A percentile compares a stretch with the other conserved stretches of the same genome.
phyloP scores from a whole-genome alignment of 371 early-diverging fungal genomes.

The Entomophthora muscae region DNA sequence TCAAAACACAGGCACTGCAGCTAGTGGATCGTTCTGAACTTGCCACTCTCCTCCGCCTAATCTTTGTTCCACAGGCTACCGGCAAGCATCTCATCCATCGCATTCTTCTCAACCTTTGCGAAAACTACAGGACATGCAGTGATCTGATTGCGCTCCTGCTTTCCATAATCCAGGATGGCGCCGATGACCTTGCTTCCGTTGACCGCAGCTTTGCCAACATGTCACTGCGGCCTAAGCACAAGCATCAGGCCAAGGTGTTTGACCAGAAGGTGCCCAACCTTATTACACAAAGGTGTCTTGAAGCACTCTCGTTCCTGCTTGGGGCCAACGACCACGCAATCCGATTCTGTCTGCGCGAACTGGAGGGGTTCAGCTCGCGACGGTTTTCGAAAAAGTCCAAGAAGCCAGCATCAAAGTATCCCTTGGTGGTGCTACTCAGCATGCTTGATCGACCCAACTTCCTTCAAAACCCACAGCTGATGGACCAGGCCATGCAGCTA shows the following conservation, averaged over 20 bases:
- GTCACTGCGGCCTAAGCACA: constrained; percentile 27
- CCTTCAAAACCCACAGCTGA: constrained; percentile 46
- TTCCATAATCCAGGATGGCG: constrained; percentile 69
- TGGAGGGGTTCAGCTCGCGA: constrained; percentile 33
- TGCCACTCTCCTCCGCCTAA: constrained; percentile 61
- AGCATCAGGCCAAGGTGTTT: constrained; percentile 14
- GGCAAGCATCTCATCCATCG: constrained; percentile 47
- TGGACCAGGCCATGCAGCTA: constrained; percentile 83
- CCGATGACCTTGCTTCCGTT: constrained; percentile 51
- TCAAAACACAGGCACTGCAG: constrained; percentile 45
- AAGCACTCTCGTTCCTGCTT: constrained; percentile 56
- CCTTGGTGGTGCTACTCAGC: constrained; percentile 65
- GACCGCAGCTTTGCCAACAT: constrained; percentile 63
- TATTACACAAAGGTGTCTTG: constrained; percentile 72
- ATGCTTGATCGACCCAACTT: constrained; percentile 69
- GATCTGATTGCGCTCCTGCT: constrained; percentile 75
- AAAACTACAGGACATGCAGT: constrained; percentile 68
- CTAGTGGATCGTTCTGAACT: constrained; percentile 66
- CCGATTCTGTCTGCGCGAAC: constrained; percentile 54
- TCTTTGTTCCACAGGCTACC: constrained; percentile 63
- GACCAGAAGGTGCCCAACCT: constrained; percentile 48
- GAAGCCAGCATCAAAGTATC: constrained; percentile 61
- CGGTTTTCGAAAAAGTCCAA: constrained; percentile 30
- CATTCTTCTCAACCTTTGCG: constrained; percentile 69
- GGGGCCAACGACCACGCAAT: constrained; percentile 41